Percentiles rank a stretch among this genome's conserved stretches.
phyloP scores from a whole-genome alignment of 2,329 filamentous ascomycete genomes.

The Orbilia quercus region DNA sequence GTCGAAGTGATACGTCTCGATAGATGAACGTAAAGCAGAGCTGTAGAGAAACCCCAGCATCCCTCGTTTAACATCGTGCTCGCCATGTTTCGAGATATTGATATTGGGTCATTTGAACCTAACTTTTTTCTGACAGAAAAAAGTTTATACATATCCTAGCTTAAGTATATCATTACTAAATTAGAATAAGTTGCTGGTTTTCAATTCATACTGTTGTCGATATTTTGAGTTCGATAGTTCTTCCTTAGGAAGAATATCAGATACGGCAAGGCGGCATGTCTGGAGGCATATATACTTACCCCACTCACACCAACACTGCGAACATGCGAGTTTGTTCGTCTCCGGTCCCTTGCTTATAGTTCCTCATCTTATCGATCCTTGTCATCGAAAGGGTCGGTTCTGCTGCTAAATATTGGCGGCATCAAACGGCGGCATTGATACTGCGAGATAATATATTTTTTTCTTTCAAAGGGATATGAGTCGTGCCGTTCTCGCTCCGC shows the following conservation, averaged over 20 bases:
- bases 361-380: slow-evolving; percentile 27
- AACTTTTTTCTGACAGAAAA: neutral
- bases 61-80: neutral
- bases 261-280: slow-evolving; percentile 27
- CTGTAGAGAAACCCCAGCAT: neutral
- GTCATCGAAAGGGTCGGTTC: slow-evolving; percentile 18
- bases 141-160: neutral
- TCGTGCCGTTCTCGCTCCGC: slow-evolving; percentile 4
- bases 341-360: slow-evolving; percentile 32
- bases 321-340: slow-evolving; percentile 23
- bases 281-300: slow-evolving; percentile 23
- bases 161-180: neutral
- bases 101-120: no score
- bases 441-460: neutral
- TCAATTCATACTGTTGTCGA: neutral
- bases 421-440: neutral
- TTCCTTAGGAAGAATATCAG: slow-evolving; percentile 2
- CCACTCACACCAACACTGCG: slow-evolving; percentile 36
- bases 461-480: neutral
- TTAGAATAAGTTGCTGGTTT: no score
- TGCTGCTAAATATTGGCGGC: slow-evolving; percentile 4
- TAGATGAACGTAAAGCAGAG: neutral
- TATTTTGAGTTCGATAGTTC: no score
- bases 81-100: no score
- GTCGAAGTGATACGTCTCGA: slow-evolving; percentile 20